Base-by-base conservation (phyloP, 352 stramenopile genomes). In the Phytophthora sojae region DNA sequence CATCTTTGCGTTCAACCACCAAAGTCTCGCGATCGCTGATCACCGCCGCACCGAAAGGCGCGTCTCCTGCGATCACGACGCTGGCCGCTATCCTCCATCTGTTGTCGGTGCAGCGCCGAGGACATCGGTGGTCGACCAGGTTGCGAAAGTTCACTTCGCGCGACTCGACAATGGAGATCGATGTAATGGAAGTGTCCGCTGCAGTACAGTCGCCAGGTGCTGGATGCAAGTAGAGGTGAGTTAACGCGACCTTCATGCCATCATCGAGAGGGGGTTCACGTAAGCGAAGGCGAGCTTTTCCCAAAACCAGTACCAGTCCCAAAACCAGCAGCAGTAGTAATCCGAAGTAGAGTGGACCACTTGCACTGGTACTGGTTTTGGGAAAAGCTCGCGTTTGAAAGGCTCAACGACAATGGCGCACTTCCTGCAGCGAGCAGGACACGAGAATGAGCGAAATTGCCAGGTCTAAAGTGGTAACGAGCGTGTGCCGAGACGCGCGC, bases 201-300 rank as follows among this genome's bases (percentile, higher is more conserved):
- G 14, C 35, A 42, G 35, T 35, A 35, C 37, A 51, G 15, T 51
- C 49, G 19, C 19, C 49, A 32, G 49, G 6, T 42, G 49, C 25
- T 66, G 30, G 47, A 49, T 58, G 4, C 11, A 17, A 29, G 44
- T 57, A 65, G 58, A 65, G 45, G 58, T 42, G 37, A 45, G 37
- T 26, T 26, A n/a, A n/a, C 39, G 25, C 12, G 51, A 7, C 25
- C 4, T 37, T 26, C 52, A 44, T 44, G 7, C 11, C 6, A 29
- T 59, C 53, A n/a, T 35, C 15, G 12, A 35, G 9, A 32, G 49
- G 0, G 42, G 0, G 17, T 6, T 14, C 6, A 23, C 37, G 37
- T 17, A 45, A 45, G 37, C 37, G 30, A 45, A 23, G 42, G 1
- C 42, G n/a, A 29, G 47, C n/a, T n/a, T n/a, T n/a, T n/a, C n/a